Base-by-base conservation (phyloP, 2,329 filamentous ascomycete species). In the Paradendryphiella salina region DNA sequence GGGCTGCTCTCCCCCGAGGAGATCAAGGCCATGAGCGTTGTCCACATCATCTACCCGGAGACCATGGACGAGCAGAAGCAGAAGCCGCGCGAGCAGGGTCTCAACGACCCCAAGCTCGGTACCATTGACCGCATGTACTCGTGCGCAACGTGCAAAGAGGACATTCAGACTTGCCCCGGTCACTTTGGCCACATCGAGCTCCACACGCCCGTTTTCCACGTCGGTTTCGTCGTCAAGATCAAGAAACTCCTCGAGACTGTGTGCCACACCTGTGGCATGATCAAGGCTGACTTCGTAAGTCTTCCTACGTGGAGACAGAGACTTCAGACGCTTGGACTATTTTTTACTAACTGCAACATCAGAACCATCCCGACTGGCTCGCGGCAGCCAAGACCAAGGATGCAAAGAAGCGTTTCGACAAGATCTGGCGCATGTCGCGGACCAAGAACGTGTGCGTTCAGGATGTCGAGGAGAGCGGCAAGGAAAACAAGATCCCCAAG, bases 181-280 rank as follows among this genome's bases (percentile, higher is more conserved):
- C 94, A 99, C 74, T 99, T 99, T 73, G 94, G 94, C 59, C 95
- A 99, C 76, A 99, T 99, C 67, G 95, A 99, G 77, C 83, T 99
- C 63, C 92, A 94, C 34, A 92, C 90, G 72, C 94, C 95, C 48
- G 94, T 99, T 65, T 99, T 89, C 75, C 94, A 99, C 67, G 83
- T 86, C 66, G 84, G 94, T 69, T 99, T 96, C 77, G 88, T 99
- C 79, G 95, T 90, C 75, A 97, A 97, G 80, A 92, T 96, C 77
- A 99, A 99, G 82, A 99, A 97, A 82, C 85, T 99, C 67, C 81
- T 99, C 75, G 95, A 99, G 82, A 94, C 92, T 65, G 92, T 99
- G 75, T 99, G 95, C 83, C 92, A 96, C 79, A 96, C 95, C 76
- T 99, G 95, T 82, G 93, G 92, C 78, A 96, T 94, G 81, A 90